phyloP scores from a whole-genome alignment of 208 protist species.

The Endotrypanum monterogeii region DNA sequence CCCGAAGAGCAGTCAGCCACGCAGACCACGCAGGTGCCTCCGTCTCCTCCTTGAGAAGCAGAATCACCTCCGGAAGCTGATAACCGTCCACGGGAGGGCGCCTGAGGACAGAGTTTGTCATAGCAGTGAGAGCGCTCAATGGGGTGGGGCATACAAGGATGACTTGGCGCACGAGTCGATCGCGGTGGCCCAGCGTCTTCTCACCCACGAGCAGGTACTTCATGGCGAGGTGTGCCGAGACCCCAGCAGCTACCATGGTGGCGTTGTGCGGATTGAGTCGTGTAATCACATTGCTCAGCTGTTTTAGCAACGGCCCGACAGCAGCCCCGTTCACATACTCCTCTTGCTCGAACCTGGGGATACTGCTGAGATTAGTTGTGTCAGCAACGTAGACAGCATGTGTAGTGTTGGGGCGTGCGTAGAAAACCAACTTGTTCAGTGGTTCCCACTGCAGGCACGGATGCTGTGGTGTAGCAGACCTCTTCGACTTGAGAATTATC shows the following conservation, averaged over 20 bases:
- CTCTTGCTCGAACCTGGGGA: conserved; percentile 41
- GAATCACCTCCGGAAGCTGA: conserved; percentile 41
- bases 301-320: conserved; percentile 62
- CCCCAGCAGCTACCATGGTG: conserved; percentile 72
- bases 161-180: conserved; percentile 59
- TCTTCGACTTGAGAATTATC: conserved; percentile 74
- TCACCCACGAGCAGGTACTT: conserved; percentile 80
- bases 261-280: conserved; percentile 78
- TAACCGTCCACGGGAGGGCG: conserved; percentile 33
- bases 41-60: conserved; percentile 45
- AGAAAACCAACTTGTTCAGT: conserved; percentile 60
- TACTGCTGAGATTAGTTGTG: conserved; percentile 44
- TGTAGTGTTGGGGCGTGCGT: conserved; percentile 65
- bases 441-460: conserved; percentile 76
- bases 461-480: conserved; percentile 42
- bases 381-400: conserved; percentile 77
- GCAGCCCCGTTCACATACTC: conserved; percentile 48
- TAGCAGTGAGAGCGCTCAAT: conserved; percentile 29
- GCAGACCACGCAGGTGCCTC: conserved; percentile 33
- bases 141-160: conserved; percentile 64
- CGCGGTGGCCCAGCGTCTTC: conserved; percentile 68
- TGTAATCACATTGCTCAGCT: conserved; percentile 58
- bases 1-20: conserved; percentile 31
- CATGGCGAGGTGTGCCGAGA: conserved; percentile 52
- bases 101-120: conserved; percentile 21